Evolutionary conservation across 495 filamentous ascomycete species (phyloP).

Genomic region (Xylaria venustula): DNA sequence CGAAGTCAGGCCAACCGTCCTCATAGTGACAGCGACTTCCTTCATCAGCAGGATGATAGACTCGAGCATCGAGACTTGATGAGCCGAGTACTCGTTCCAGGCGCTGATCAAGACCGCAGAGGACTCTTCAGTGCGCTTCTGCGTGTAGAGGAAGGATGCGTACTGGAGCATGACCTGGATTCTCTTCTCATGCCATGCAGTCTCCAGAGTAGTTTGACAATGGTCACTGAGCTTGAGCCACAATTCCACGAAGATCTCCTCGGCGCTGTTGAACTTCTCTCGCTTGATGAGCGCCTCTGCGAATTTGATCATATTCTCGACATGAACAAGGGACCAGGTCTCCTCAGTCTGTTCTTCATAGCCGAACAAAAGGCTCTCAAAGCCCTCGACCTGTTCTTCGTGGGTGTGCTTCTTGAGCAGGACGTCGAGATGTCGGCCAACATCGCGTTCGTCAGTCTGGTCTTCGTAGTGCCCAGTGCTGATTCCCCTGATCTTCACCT

Average conservation of each 20-base stretch:
- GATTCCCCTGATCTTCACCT: neutral
- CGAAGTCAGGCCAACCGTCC: neutral
- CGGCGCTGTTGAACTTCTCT: constrained; percentile 1
- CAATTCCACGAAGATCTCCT: constrained; percentile 7
- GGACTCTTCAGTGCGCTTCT: neutral
- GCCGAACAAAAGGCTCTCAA: constrained; percentile 1
- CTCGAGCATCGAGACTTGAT: constrained; percentile 10
- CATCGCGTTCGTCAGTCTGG: neutral
- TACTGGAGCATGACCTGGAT: constrained; percentile 6
- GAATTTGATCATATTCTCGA: constrained; percentile 11
- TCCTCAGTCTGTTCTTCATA: constrained; percentile 4
- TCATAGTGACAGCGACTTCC: constrained; percentile 1
- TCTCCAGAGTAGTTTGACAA: neutral
- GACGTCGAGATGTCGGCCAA: constrained; percentile 1
- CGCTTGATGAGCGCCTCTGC: constrained; percentile 1
- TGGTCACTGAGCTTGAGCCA: constrained; percentile 10
- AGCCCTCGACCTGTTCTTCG: constrained; percentile 1
- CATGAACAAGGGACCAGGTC: constrained; percentile 3
- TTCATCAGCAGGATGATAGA: constrained; percentile 8
- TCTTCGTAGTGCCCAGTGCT: neutral
- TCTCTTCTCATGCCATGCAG: constrained; percentile 6
- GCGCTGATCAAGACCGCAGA: constrained; percentile 7
- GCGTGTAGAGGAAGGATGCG: constrained; percentile 1
- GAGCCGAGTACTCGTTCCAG: constrained; percentile 7
- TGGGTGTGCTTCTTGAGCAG: constrained; percentile 7